These are phyloP conservation scores for Maudiozyma saulgeensis DNA, from an alignment of 805 yeast species.

Conservation along the genomic window DNA sequence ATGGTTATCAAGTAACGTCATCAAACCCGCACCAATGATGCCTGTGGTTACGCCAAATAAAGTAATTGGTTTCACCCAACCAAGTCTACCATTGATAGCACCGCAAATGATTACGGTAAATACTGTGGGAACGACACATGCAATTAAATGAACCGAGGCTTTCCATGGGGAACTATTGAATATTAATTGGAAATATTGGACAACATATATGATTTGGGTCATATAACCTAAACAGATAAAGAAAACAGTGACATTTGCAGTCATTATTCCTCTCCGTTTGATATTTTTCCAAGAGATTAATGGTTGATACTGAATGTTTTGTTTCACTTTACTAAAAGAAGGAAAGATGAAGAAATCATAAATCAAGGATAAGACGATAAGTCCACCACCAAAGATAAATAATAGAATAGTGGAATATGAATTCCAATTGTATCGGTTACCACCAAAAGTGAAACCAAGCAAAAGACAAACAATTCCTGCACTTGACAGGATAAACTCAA, in stretches of 20 bases:
- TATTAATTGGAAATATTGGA: slow-evolving; percentile 22
- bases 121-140: slow-evolving; percentile 16
- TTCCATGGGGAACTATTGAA: slow-evolving; percentile 17
- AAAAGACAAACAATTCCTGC: slow-evolving; percentile 17
- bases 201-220: slow-evolving; percentile 16
- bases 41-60: slow-evolving; percentile 26
- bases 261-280: slow-evolving; percentile 9
- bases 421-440: slow-evolving; percentile 48
- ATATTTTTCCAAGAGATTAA: slow-evolving; percentile 13
- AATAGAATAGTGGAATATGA: slow-evolving; percentile 34
- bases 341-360: slow-evolving; percentile 32
- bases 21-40: slow-evolving; percentile 22
- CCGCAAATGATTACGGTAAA: slow-evolving; percentile 22
- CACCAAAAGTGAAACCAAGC: slow-evolving; percentile 36
- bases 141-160: slow-evolving; percentile 19
- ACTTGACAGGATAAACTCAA: slow-evolving; percentile 15
- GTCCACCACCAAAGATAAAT: slow-evolving; percentile 35
- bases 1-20: slow-evolving; percentile 16
- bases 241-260: slow-evolving; percentile 13
- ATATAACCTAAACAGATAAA: slow-evolving; percentile 15
- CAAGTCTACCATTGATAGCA: slow-evolving; percentile 25
- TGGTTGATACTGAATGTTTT: slow-evolving; percentile 10
- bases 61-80: slow-evolving; percentile 30
- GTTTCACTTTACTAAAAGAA: slow-evolving; percentile 5
- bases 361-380: slow-evolving; percentile 36